Percentiles rank a stretch among this genome's conserved stretches.
phyloP scores from a whole-genome alignment of 345 rosid species.

The Arabidopsis thaliana region TAIR10.1 NC_003070.9:24268001-24268500 shows the following conservation, averaged over 20 bases:
- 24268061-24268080: too few species aligned
- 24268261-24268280: neutral
- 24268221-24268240: slow-evolving; percentile 6
- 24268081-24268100: too few species aligned
- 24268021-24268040: too few species aligned
- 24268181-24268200: slow-evolving; percentile 4
- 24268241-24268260: neutral
- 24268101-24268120: too few species aligned
- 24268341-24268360: neutral
- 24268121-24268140: neutral
- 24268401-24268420: neutral
- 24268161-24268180: slow-evolving; percentile 10
- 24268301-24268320: slow-evolving; percentile 1
- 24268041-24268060: too few species aligned
- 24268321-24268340: slow-evolving; percentile 1
- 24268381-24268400: neutral
- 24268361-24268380: slow-evolving; percentile 17
- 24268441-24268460: neutral
- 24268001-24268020: too few species aligned
- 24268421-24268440: neutral
- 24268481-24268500: slow-evolving; percentile 1
- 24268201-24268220: neutral
- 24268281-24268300: neutral
- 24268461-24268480: neutral
- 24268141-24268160: neutral